Evolutionary conservation across 257 asterid species (phyloP).

Genomic region (Leptodermis oblonga): DNA sequence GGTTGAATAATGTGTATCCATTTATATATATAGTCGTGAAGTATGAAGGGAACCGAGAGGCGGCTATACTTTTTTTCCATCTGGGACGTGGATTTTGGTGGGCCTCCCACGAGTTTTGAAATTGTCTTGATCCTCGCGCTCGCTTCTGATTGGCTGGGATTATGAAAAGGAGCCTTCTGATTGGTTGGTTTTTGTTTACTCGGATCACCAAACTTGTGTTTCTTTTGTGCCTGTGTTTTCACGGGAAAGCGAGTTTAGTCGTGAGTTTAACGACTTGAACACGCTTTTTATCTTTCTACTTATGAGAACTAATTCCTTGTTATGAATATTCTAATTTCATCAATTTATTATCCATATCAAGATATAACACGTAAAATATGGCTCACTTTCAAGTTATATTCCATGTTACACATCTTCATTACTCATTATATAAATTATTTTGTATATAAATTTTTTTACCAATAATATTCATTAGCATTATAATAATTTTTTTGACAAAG

Average conservation of each 20-base stretch:
- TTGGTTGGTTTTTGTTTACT: conserved; percentile 18
- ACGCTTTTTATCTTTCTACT: neutral
- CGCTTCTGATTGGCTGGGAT: conserved; percentile 19
- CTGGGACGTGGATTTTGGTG: neutral
- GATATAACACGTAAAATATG: too few species aligned
- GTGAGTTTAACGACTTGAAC: neutral
- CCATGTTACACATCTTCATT: too few species aligned
- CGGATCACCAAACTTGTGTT: conserved; percentile 47
- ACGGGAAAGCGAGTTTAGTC: neutral
- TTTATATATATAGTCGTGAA: neutral
- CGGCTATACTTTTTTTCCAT: neutral
- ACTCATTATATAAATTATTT: too few species aligned
- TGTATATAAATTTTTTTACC: too few species aligned
- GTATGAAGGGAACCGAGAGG: neutral
- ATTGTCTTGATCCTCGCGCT: conserved; percentile 26
- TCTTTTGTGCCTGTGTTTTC: conserved; percentile 31
- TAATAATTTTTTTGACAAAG: too few species aligned
- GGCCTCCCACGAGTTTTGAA: neutral
- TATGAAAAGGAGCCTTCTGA: conserved; percentile 1
- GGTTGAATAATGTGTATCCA: too few species aligned
- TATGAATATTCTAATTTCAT: too few species aligned
- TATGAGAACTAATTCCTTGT: too few species aligned
- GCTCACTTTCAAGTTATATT: too few species aligned
- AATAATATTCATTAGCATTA: too few species aligned
- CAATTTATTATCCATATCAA: too few species aligned